phyloP scores from a whole-genome alignment of 805 yeast genomes.

The Pichia exigua region DNA sequence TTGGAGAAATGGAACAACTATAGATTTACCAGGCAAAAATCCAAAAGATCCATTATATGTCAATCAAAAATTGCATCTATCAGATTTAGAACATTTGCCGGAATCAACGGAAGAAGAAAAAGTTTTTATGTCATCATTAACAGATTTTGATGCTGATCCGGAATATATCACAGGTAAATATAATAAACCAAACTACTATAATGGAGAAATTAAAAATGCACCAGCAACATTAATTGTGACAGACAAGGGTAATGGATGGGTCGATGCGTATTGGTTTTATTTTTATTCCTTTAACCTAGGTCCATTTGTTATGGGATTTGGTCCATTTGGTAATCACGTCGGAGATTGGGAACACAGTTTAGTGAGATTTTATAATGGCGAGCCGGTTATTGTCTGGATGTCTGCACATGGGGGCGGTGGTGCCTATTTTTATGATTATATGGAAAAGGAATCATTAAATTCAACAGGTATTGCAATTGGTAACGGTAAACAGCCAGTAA shows the following conservation, averaged over 20 bases:
- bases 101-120: constrained; percentile 22
- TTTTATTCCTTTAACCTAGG: constrained; percentile 92
- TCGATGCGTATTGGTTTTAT: constrained; percentile 94
- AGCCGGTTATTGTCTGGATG: constrained; percentile 87
- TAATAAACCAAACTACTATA: constrained; percentile 60
- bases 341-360: constrained; percentile 98
- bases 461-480: constrained; percentile 12
- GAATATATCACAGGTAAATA: constrained; percentile 75
- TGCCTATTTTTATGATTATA: constrained; percentile 69
- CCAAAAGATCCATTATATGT: constrained; percentile 10
- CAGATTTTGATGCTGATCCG: constrained; percentile 67
- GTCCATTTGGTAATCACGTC: constrained; percentile 94
- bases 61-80: constrained; percentile 16
- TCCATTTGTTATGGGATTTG: constrained; percentile 94
- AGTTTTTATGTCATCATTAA: constrained; percentile 55
- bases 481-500: constrained; percentile 48
- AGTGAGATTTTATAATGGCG: constrained; percentile 73
- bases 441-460: constrained; percentile 39
- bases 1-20: constrained; percentile 39
- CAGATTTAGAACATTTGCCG: constrained; percentile 32
- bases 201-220: constrained; percentile 66
- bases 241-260: constrained; percentile 91
- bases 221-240: constrained; percentile 79
- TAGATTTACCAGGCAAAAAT: constrained; percentile 20
- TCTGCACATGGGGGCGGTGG: constrained; percentile 98